Percentiles rank a stretch among this genome's conserved stretches.
phyloP scores from a whole-genome alignment of 108 stramenopile genomes.

The Pseudonitzschia multistriata region DNA sequence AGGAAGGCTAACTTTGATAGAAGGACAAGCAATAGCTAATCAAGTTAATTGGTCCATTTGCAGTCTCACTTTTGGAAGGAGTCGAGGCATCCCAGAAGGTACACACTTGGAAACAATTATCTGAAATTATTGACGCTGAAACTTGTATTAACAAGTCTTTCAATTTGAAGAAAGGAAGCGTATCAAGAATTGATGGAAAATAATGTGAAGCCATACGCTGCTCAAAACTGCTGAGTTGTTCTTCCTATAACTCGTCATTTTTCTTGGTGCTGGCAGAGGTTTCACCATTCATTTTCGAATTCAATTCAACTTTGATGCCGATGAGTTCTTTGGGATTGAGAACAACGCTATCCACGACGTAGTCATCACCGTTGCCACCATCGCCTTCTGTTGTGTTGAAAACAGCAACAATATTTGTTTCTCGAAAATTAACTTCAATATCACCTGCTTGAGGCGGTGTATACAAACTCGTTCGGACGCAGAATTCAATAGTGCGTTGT shows the following conservation, averaged over 20 bases:
- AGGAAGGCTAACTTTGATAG: no score
- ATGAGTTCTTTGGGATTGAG: background rate
- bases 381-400: background rate
- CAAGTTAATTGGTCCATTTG: no score
- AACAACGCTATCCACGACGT: background rate
- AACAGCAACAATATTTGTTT: background rate
- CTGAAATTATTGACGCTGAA: no score
- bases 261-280: background rate
- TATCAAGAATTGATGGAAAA: no score
- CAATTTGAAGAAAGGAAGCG: no score
- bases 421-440: constrained; percentile 16
- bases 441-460: background rate
- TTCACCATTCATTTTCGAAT: background rate
- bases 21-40: no score
- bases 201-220: no score
- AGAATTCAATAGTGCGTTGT: constrained; percentile 6
- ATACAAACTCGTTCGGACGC: constrained; percentile 7
- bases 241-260: background rate
- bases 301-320: background rate
- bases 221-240: no score
- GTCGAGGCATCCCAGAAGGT: no score
- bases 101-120: no score
- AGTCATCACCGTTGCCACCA: background rate
- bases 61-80: no score
- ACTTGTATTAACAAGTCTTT: no score